A percentile compares a stretch with the other conserved stretches of the same genome.
phyloP scores from a whole-genome alignment of 129 eudicot species.

The Silybum marianum region DNA sequence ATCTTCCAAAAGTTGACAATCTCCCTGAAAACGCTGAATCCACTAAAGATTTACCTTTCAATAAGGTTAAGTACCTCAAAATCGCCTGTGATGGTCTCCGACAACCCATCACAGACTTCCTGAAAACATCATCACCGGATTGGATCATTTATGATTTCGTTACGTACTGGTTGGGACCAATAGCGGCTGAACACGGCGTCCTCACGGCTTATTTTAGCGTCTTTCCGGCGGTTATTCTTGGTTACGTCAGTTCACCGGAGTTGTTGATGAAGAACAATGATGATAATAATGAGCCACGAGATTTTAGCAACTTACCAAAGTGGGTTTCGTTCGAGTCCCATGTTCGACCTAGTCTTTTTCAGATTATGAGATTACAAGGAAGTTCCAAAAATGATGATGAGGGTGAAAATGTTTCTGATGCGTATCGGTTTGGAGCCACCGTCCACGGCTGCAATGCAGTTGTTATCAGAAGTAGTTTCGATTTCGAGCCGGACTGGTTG shows the following conservation, averaged over 20 bases:
- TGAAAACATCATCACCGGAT: constrained; percentile 18
- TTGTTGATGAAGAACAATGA: neutral
- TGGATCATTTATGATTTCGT: constrained; percentile 46
- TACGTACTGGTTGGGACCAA: constrained; percentile 31
- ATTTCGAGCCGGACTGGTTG: constrained; percentile 37
- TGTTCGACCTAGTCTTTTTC: neutral
- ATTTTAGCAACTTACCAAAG: neutral
- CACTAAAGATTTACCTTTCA: constrained; percentile 23
- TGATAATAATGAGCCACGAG: too few species aligned
- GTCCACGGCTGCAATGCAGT: constrained; percentile 16
- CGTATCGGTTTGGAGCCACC: neutral
- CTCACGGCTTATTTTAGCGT: constrained; percentile 17
- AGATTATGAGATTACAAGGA: neutral
- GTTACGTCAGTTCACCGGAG: neutral
- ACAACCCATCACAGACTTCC: constrained; percentile 16
- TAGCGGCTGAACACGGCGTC: constrained; percentile 34
- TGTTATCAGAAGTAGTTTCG: constrained; percentile 8
- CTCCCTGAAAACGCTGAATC: constrained; percentile 39
- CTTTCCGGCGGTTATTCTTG: neutral
- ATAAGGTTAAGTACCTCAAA: constrained; percentile 24
- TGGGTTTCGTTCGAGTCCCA: neutral
- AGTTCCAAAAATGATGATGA: neutral
- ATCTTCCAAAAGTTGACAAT: constrained; percentile 11
- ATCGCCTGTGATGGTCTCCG: constrained; percentile 32
- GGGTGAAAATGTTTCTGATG: neutral